phyloP scores from a whole-genome alignment of 2,329 filamentous ascomycete species.

The Colletotrichum sp. region DNA sequence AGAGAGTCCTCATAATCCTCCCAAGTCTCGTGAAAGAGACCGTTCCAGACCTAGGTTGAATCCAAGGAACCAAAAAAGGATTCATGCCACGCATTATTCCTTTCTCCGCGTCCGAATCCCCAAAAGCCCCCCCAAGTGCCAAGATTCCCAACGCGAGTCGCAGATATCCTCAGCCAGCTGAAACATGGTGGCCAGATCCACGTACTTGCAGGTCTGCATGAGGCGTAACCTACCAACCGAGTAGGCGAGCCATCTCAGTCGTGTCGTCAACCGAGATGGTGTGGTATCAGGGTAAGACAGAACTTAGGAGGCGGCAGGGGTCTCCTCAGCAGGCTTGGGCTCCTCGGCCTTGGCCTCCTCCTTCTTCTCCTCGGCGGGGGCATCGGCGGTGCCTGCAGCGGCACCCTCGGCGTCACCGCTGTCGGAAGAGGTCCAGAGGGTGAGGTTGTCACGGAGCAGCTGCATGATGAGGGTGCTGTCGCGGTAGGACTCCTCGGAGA shows the following conservation, averaged over 20 bases:
- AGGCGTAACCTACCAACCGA: not conserved
- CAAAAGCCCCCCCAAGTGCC: slow-evolving; percentile 37
- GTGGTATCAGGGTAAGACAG: slow-evolving; percentile 39
- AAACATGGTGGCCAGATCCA: slow-evolving; percentile 26
- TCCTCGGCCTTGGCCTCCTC: slow-evolving; percentile 55
- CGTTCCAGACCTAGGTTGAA: slow-evolving; percentile 6
- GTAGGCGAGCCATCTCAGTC: slow-evolving; percentile 33
- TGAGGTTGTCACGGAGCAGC: slow-evolving; percentile 96
- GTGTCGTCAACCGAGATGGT: slow-evolving; percentile 37
- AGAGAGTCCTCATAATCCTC: slow-evolving; percentile 1
- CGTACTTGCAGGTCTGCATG: slow-evolving; percentile 7
- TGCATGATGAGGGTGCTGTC: slow-evolving; percentile 99
- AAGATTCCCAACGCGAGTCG: slow-evolving; percentile 24
- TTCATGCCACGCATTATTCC: slow-evolving; percentile 43
- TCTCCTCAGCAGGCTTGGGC: slow-evolving; percentile 40
- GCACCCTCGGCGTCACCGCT: slow-evolving; percentile 76
- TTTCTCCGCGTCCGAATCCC: slow-evolving; percentile 40
- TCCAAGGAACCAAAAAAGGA: slow-evolving; percentile 18
- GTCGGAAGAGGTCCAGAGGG: slow-evolving; percentile 96
- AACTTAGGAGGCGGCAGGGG: slow-evolving; percentile 59
- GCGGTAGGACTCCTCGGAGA: slow-evolving; percentile 97
- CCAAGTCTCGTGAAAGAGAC: not conserved
- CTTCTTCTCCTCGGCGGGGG: slow-evolving; percentile 56
- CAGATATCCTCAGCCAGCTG: slow-evolving; percentile 35
- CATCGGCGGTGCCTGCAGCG: slow-evolving; percentile 65